Percentiles rank a stretch among this genome's conserved stretches.
These are phyloP conservation scores for Pythium aristosporum DNA, from an alignment of 352 stramenopile genomes.

Conservation along the genomic window DNA sequence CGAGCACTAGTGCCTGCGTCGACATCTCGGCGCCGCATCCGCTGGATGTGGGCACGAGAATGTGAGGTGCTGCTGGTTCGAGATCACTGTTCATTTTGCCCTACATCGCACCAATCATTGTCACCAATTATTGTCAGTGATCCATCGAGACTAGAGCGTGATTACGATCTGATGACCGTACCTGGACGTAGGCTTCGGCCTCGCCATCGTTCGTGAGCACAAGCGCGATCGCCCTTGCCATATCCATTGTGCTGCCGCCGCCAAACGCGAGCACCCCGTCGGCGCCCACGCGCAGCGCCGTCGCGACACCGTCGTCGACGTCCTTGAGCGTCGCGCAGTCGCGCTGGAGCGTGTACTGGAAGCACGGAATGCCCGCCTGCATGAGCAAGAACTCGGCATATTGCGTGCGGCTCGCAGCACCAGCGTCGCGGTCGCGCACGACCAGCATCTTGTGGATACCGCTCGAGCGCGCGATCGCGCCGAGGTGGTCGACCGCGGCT, in stretches of 20 bases:
- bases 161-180: not conserved
- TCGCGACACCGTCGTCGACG: slow-evolving; percentile 53
- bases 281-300: slow-evolving; percentile 56
- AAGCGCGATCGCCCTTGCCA: slow-evolving; percentile 52
- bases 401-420: slow-evolving; percentile 51
- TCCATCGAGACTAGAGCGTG: no score
- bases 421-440: slow-evolving; percentile 59
- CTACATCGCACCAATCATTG: not conserved
- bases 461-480: slow-evolving; percentile 31
- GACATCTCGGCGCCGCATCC: slow-evolving; percentile 56
- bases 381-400: slow-evolving; percentile 75
- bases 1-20: slow-evolving; percentile 50
- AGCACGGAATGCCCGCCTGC: slow-evolving; percentile 64
- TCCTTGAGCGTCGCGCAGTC: slow-evolving; percentile 62
- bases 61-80: slow-evolving; percentile 33
- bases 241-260: slow-evolving; percentile 63
- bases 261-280: slow-evolving; percentile 72
- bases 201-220: slow-evolving; percentile 46
- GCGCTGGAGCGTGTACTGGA: slow-evolving; percentile 69
- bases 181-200: slow-evolving; percentile 36
- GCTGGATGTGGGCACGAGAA: slow-evolving; percentile 64
- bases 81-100: slow-evolving; percentile 23
- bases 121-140: not conserved
- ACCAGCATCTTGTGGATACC: slow-evolving; percentile 73
- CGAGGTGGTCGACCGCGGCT: slow-evolving; percentile 40